Evolutionary conservation across 495 filamentous ascomycete genomes (phyloP).

Genomic region (Hypoxylon intermedium): DNA sequence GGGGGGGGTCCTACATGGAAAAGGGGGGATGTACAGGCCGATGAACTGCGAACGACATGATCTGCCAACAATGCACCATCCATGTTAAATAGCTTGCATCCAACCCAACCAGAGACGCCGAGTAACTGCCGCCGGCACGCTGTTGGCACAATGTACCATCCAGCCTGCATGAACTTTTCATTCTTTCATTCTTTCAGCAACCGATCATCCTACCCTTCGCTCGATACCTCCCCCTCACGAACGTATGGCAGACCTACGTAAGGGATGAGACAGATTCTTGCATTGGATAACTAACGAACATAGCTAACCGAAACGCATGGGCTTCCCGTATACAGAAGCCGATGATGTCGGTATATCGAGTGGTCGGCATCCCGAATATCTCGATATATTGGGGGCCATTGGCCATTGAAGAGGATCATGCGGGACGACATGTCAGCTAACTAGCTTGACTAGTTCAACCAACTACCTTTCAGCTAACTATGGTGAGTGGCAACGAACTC

Average conservation of each 20-base stretch:
- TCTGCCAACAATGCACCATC: background rate
- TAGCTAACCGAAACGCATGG: too few relatives aligned
- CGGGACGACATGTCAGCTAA: background rate
- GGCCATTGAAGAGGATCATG: background rate
- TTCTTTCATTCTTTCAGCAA: too few relatives aligned
- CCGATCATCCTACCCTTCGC: too few relatives aligned
- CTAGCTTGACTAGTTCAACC: too few relatives aligned
- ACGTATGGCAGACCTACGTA: too few relatives aligned
- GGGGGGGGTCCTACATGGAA: too few relatives aligned
- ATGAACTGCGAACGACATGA: background rate
- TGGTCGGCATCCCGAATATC: background rate
- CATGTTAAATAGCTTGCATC: background rate
- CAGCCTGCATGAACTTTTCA: background rate
- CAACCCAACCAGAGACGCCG: background rate
- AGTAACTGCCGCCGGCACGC: background rate
- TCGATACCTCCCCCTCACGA: too few relatives aligned
- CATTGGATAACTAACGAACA: too few relatives aligned
- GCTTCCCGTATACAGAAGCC: background rate
- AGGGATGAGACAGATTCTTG: too few relatives aligned
- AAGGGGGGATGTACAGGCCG: conserved; percentile 11
- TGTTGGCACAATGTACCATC: background rate
- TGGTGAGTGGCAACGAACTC: too few relatives aligned
- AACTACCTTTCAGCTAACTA: too few relatives aligned
- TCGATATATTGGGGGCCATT: background rate
- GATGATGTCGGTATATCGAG: background rate